A percentile compares a stretch with the other conserved stretches of the same genome.
Conservation (phyloP, 768 basidiomycete genomes). For the Kwoniella sp. region DNA sequence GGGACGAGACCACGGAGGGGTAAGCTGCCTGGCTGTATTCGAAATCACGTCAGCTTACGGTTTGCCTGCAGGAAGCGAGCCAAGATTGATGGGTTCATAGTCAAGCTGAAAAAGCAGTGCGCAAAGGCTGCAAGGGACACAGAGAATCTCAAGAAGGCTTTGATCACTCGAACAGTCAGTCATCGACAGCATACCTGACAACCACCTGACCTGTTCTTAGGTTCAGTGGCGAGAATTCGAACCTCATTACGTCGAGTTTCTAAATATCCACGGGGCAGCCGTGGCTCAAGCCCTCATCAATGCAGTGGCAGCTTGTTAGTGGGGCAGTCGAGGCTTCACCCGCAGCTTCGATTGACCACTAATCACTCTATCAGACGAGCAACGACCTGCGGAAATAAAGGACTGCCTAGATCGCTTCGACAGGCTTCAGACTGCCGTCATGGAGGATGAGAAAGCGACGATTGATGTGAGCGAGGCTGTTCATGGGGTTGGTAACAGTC, state of each 20-base stretch:
- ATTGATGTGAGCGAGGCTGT: not conserved
- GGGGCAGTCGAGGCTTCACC: no score
- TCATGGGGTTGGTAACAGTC: not conserved
- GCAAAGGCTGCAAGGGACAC: not conserved
- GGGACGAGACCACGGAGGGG: no score
- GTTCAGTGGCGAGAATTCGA: not conserved
- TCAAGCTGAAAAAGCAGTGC: no score
- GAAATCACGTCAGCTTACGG: not conserved
- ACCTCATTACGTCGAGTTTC: not conserved
- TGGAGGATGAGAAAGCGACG: conserved; percentile 1
- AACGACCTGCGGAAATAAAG: not conserved
- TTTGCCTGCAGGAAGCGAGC: not conserved
- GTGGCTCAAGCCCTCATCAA: not conserved
- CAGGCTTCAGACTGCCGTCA: not conserved
- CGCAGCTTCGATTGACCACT: not conserved
- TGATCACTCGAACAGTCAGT: no score
- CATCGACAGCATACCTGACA: no score
- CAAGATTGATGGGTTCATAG: not conserved
- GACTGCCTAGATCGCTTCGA: not conserved
- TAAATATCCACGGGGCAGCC: not conserved
- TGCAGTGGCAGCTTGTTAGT: not conserved
- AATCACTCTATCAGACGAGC: not conserved
- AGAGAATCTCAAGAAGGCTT: not conserved
- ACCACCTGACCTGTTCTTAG: no score
- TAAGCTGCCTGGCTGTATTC: no score